Percentiles rank a stretch among this genome's conserved stretches.
These are phyloP conservation scores for Huntiella omanensis DNA, from an alignment of 2,329 filamentous ascomycete species.

Conservation along the genomic window DNA sequence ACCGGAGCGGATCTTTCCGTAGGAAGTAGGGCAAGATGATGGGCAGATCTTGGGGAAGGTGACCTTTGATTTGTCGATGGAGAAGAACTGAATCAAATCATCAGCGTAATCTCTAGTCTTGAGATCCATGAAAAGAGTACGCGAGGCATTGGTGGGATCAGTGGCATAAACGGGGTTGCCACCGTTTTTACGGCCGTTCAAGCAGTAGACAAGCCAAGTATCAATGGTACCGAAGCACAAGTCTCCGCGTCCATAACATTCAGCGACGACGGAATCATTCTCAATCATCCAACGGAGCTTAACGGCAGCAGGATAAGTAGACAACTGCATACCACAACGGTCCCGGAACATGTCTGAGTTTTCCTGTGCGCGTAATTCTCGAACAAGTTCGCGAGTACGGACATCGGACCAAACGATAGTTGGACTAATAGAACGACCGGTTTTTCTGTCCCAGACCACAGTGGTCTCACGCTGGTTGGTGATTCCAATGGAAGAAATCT, in stretches of 20 bases:
- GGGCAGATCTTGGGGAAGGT: slow-evolving; percentile 66
- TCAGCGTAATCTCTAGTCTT: slow-evolving; percentile 65
- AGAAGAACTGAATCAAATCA: slow-evolving; percentile 59
- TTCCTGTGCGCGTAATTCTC: slow-evolving; percentile 50
- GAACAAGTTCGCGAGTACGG: slow-evolving; percentile 51
- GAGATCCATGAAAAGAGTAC: slow-evolving; percentile 92
- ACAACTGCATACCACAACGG: slow-evolving; percentile 64
- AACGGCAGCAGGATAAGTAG: slow-evolving; percentile 73
- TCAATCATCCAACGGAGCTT: slow-evolving; percentile 71
- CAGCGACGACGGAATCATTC: slow-evolving; percentile 47
- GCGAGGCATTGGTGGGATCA: slow-evolving; percentile 70
- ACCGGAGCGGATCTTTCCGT: slow-evolving; percentile 47
- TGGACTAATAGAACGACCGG: slow-evolving; percentile 63
- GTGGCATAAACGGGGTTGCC: slow-evolving; percentile 52
- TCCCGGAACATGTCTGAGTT: slow-evolving; percentile 51
- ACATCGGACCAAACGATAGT: slow-evolving; percentile 87
- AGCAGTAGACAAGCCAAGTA: slow-evolving; percentile 68
- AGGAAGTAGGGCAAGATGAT: slow-evolving; percentile 56
- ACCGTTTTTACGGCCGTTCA: slow-evolving; percentile 51
- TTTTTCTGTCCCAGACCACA: slow-evolving; percentile 65
- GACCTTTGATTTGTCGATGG: slow-evolving; percentile 48
- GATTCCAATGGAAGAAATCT: slow-evolving; percentile 65
- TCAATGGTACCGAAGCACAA: slow-evolving; percentile 78
- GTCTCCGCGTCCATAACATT: slow-evolving; percentile 57
- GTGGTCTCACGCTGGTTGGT: slow-evolving; percentile 85